Base-by-base conservation (phyloP, 257 asterid species). In the Solanum medicagineum region DNA sequence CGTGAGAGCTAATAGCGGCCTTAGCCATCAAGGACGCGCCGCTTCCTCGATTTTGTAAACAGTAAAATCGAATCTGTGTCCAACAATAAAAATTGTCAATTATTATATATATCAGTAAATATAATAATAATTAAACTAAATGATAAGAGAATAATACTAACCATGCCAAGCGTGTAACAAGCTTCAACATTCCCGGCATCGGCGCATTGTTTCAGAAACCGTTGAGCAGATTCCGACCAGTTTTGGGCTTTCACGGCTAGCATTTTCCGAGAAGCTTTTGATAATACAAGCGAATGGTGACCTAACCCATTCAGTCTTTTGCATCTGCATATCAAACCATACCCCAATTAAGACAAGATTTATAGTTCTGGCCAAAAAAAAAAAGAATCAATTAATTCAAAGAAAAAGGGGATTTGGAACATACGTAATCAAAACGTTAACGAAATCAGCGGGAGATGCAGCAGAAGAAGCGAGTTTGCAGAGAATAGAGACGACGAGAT, bases 1-100 rank as follows among this genome's bases (percentile, higher is more conserved):
- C 94, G 97, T 94, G 95, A 2, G 92, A 90, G 74, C 86, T 91
- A 85, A 93, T 93, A 88, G 98, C 99, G 3, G 99, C 99, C 88
- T 94, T 96, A 4, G 97, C 99, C 98, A 96, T 93, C 1, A 96
- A 84, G 2, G 99, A 93, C 1, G 97, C 97, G 19, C 99, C 98
- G 86, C 91, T 93, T 5, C 93, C 91, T 85, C 98, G 88, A 68
- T 92, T 93, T 74, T 93, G 90, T 86, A 96, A 84, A 55, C 99
- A 96, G 87, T 96, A 96, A 88, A 96, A 96, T 12, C 93, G 92
- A 89, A 96, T 94, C 98, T 96, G 95, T 59, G 63, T 51, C 84
- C 59, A 73, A 75, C 44, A 85, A 10, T 74, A 80, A 55, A 44
- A 79, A 86, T 84, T 55, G 71, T 36, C 84, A 75, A 2, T 49